Evolutionary conservation across 73 alveolate genomes (phyloP), one percentile per base, ranked within the genome.

Genomic region (Blepharisma japonicum): DNA sequence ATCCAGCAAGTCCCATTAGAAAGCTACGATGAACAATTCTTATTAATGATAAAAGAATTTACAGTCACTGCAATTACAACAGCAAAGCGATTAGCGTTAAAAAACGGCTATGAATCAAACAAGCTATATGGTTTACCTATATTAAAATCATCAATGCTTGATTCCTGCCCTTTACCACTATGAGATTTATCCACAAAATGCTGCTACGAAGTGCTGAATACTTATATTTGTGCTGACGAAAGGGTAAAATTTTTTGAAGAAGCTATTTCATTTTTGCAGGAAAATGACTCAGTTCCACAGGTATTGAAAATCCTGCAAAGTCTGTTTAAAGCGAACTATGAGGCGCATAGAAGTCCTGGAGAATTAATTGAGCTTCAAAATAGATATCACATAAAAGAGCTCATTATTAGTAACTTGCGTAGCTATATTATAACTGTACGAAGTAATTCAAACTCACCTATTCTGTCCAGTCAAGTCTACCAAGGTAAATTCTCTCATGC

Each of bases 31-130:
- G 74, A 61, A 18, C 14, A 11, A 2, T 61, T 61, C 5, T 5
- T 61, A 25, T 61, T 61, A 2, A n/a, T 61, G 39, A 39, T 61
- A 9, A 61, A 25, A 61, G 74, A 61, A 8, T 61, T 61, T 25
- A 61, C 49, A 14, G 66, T 51, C 66, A 51, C n/a, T 1, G 66
- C 66, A 18, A 51, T 51, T 4, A 51, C 66, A 14, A 51, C 66
- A 1, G 66, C 66, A 18, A 51, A 51, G 42, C 42, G 42, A 32
- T 32, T 1, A 0, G 21, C n/a, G 66, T 51, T 18, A 11, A 51
- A 14, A 11, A 51, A 51, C 4, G n/a, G n/a, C 66, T 51, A 14
- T 11, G n/a, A 11, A 14, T 18, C n/a, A 51, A 18, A 18, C 3
- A 51, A 51, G 4, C 66, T 51, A 14, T 51, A 51, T 51, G 66